A percentile compares a stretch with the other conserved stretches of the same genome.
Evolutionary conservation across 2,329 filamentous ascomycete species (phyloP).

Genomic region (Phoma sp.): DNA sequence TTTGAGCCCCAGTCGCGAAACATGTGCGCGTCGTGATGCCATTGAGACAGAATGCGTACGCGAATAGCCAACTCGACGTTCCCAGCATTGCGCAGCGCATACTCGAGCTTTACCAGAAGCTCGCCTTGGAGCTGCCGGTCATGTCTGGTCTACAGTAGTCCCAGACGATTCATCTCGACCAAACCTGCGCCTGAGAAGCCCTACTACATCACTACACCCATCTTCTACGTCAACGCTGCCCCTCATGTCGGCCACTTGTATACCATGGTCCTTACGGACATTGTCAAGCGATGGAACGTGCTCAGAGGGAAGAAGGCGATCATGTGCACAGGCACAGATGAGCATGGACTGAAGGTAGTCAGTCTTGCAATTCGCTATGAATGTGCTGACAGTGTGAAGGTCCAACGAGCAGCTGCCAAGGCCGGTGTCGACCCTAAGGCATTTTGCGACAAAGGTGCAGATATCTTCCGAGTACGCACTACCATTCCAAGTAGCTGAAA

Average conservation of each 20-base stretch:
- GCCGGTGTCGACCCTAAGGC: conserved; percentile 75
- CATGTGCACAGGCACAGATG: conserved; percentile 90
- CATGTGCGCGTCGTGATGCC: conserved; percentile 18
- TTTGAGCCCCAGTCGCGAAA: conserved; percentile 23
- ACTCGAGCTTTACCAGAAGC: conserved; percentile 20
- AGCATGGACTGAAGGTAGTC: conserved; percentile 87
- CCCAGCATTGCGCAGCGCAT: conserved; percentile 26
- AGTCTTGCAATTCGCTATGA: neutral
- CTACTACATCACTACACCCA: conserved; percentile 94
- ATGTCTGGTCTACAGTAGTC: conserved; percentile 27
- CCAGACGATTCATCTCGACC: conserved; percentile 26
- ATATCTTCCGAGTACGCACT: conserved; percentile 70
- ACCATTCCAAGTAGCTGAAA: neutral
- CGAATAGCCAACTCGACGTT: conserved; percentile 27
- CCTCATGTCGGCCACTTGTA: conserved; percentile 96
- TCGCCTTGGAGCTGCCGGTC: conserved; percentile 34
- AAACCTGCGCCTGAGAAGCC: conserved; percentile 66
- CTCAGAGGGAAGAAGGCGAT: conserved; percentile 75
- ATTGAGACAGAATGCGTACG: conserved; percentile 39
- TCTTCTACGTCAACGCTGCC: conserved; percentile 98
- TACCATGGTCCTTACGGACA: conserved; percentile 87
- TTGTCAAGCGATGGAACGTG: conserved; percentile 88
- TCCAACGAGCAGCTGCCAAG: conserved; percentile 81
- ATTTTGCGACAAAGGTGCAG: conserved; percentile 87
- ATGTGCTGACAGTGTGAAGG: conserved; percentile 50